These are phyloP conservation scores for Cercospora zeae-maydis DNA, from an alignment of 2,329 filamentous ascomycete species.

Conservation along the genomic window DNA sequence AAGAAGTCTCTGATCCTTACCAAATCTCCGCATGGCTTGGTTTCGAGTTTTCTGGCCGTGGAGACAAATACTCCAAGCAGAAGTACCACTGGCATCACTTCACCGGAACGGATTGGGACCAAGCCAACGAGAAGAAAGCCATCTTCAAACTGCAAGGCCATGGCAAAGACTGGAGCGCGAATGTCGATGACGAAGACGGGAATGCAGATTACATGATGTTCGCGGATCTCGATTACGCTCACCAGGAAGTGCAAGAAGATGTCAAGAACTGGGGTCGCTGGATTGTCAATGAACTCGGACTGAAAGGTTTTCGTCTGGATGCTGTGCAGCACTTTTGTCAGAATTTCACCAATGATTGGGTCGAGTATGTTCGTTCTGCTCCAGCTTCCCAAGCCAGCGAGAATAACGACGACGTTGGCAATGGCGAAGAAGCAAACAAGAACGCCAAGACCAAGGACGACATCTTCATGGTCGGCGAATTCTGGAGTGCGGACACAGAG, in stretches of 20 bases:
- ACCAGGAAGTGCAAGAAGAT: constrained; percentile 61
- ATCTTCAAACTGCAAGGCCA: constrained; percentile 56
- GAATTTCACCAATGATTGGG: constrained; percentile 60
- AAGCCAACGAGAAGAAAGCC: constrained; percentile 52
- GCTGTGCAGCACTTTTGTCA: constrained; percentile 68
- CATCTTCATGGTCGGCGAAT: constrained; percentile 67
- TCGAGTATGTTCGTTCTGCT: constrained; percentile 46
- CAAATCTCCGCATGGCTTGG: constrained; percentile 65
- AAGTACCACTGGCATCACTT: constrained; percentile 67
- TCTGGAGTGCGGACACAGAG: constrained; percentile 58
- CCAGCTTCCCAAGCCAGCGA: not conserved
- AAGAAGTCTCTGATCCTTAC: constrained; percentile 19
- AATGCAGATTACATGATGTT: constrained; percentile 69
- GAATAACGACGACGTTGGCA: not conserved
- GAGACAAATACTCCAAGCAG: constrained; percentile 56
- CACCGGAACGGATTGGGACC: constrained; percentile 62
- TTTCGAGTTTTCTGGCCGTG: constrained; percentile 61
- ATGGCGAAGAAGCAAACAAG: not conserved
- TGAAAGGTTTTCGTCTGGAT: constrained; percentile 66
- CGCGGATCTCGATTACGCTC: constrained; percentile 62
- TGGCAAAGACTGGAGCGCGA: constrained; percentile 59
- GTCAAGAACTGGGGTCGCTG: constrained; percentile 65
- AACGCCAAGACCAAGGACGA: constrained; percentile 39
- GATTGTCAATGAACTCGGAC: constrained; percentile 57
- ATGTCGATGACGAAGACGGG: constrained; percentile 56